Evolutionary conservation across 2,329 filamentous ascomycete genomes (phyloP).

Genomic region (Thelonectria olida): DNA sequence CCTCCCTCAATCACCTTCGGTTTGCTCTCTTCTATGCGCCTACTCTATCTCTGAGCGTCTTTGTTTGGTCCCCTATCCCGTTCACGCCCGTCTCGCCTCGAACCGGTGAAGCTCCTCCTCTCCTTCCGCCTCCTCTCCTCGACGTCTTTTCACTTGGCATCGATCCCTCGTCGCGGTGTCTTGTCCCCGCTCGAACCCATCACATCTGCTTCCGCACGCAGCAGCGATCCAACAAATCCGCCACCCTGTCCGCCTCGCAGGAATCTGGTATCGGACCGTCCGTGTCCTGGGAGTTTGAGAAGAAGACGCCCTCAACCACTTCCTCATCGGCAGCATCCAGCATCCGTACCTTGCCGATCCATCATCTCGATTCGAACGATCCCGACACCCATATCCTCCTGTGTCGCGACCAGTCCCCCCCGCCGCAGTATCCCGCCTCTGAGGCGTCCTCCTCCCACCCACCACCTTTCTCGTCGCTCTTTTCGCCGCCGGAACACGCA

Average conservation of each 20-base stretch:
- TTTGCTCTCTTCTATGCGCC: not conserved
- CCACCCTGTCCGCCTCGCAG: constrained; percentile 50
- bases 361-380: constrained; percentile 34
- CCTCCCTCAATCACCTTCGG: not conserved
- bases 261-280: constrained; percentile 46
- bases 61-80: not conserved
- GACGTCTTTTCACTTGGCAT: constrained; percentile 16
- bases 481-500: constrained; percentile 50
- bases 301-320: constrained; percentile 43
- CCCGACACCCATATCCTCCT: constrained; percentile 36
- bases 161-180: constrained; percentile 4
- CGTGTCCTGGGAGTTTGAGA: constrained; percentile 47
- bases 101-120: constrained; percentile 26
- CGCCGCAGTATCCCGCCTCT: constrained; percentile 67
- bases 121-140: constrained; percentile 23
- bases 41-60: not conserved
- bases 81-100: constrained; percentile 7
- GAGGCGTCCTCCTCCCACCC: constrained; percentile 63
- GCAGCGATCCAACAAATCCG: constrained; percentile 41
- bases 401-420: constrained; percentile 58
- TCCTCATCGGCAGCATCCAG: constrained; percentile 36
- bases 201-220: constrained; percentile 24
- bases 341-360: constrained; percentile 39
- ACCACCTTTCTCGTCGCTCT: constrained; percentile 70
- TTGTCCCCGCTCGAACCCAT: not conserved